phyloP scores from a whole-genome alignment of 441 rosid genomes.

The Gossypium gossypioides region DNA sequence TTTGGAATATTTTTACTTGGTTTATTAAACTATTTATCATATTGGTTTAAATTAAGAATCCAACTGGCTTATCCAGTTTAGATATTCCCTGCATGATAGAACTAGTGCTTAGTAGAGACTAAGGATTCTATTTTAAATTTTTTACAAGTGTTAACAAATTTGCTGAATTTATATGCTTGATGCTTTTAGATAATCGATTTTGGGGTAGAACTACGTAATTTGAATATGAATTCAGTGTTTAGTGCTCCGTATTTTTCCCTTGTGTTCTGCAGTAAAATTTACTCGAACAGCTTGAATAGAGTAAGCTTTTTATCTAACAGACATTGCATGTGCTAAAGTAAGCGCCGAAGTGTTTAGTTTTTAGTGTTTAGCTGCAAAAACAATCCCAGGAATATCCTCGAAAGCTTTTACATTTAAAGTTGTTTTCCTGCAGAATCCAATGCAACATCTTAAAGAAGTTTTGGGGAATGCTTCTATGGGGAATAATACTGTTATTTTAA shows the following conservation, averaged over 20 bases:
- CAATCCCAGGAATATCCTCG: too few species aligned
- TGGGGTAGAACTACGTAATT: not conserved
- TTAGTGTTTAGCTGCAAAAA: too few species aligned
- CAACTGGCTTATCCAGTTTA: too few species aligned
- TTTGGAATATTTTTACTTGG: too few species aligned
- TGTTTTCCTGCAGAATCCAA: constrained; percentile 12
- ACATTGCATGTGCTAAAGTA: not conserved
- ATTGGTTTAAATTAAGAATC: too few species aligned
- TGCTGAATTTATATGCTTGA: not conserved
- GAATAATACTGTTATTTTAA: constrained; percentile 56
- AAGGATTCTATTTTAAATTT: not conserved
- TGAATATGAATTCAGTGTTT: not conserved
- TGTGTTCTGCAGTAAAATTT: not conserved
- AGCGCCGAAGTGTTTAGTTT: too few species aligned
- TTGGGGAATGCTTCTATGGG: constrained; percentile 55
- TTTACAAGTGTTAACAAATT: not conserved
- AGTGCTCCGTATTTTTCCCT: not conserved
- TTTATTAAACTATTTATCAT: too few species aligned
- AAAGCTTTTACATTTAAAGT: not conserved
- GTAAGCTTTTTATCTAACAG: not conserved
- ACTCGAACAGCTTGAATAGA: not conserved
- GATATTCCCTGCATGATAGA: too few species aligned
- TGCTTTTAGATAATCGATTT: not conserved
- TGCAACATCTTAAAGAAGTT: constrained; percentile 42
- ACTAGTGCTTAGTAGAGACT: not conserved